phyloP scores from a whole-genome alignment of 768 basidiomycete species.

The Amanita exitialis region DNA sequence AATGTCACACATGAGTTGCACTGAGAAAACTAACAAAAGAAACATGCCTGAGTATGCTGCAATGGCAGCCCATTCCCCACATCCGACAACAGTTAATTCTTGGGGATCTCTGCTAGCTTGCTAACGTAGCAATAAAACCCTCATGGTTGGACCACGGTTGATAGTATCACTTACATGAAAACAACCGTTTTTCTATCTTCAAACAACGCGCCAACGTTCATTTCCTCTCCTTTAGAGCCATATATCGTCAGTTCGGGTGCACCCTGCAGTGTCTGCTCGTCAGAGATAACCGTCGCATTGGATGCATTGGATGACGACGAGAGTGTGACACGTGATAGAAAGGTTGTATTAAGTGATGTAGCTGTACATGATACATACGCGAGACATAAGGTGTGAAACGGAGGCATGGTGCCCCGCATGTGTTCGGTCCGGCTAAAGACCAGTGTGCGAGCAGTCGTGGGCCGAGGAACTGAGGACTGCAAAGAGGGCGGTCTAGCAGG shows the following conservation, averaged over 20 bases:
- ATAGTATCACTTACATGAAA: conserved; percentile 45
- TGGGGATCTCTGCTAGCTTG: conserved; percentile 31
- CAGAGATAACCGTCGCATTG: no score
- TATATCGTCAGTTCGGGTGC: conserved; percentile 31
- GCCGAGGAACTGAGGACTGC: no score
- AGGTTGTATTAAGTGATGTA: no score
- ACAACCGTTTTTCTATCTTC: conserved; percentile 41
- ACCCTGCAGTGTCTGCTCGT: conserved; percentile 19
- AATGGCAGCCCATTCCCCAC: conserved; percentile 47
- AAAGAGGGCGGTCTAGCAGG: no score
- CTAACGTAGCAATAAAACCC: conserved; percentile 26
- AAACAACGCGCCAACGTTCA: conserved; percentile 44
- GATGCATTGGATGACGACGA: conserved; percentile 13
- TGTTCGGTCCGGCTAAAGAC: no score
- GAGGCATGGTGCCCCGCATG: no score
- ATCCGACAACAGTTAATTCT: conserved; percentile 45
- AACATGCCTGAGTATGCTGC: conserved; percentile 34
- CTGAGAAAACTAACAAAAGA: background rate
- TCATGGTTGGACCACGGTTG: background rate
- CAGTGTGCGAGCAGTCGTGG: no score
- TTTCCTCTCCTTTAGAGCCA: conserved; percentile 33
- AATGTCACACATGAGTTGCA: background rate
- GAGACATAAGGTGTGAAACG: no score
- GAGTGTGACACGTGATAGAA: background rate
- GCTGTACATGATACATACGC: no score